Conservation (phyloP, 805 yeast species). For the Priceomyces carsonii region DNA sequence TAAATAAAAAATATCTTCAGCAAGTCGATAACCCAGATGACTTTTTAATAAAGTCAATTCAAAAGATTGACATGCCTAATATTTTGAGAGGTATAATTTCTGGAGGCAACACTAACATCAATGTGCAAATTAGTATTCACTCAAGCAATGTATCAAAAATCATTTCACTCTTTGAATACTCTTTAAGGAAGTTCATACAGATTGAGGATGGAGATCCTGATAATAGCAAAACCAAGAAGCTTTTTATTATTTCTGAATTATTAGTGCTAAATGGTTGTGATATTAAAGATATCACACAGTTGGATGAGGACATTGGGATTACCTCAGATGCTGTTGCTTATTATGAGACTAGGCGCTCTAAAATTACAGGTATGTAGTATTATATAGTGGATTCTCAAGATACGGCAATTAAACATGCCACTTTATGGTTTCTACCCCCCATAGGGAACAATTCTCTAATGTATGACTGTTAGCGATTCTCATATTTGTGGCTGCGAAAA, state of each 20-base stretch:
- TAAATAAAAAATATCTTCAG: slow-evolving; percentile 46
- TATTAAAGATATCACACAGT: slow-evolving; percentile 32
- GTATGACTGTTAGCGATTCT: too few species aligned
- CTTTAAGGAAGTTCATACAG: slow-evolving; percentile 48
- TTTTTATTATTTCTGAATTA: slow-evolving; percentile 56
- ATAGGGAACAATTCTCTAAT: too few species aligned
- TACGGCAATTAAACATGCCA: neutral
- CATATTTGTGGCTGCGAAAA: slow-evolving; percentile 8
- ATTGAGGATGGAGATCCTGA: slow-evolving; percentile 21
- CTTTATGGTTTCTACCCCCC: too few species aligned
- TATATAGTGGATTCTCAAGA: neutral
- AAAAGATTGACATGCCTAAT: slow-evolving; percentile 46
- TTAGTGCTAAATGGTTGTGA: slow-evolving; percentile 57
- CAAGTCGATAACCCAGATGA: slow-evolving; percentile 26
- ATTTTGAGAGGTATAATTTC: slow-evolving; percentile 45
- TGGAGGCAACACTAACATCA: slow-evolving; percentile 49
- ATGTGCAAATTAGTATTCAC: slow-evolving; percentile 31
- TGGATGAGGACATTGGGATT: slow-evolving; percentile 35
- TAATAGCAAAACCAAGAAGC: slow-evolving; percentile 11
- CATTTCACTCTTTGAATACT: slow-evolving; percentile 45
- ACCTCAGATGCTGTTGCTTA: slow-evolving; percentile 50
- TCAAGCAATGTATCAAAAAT: slow-evolving; percentile 17
- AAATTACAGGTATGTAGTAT: slow-evolving; percentile 13
- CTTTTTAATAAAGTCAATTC: slow-evolving; percentile 52
- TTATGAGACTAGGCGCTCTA: slow-evolving; percentile 42